Percentiles rank a stretch among this genome's conserved stretches.
Conservation (phyloP, 306 rosid species). For the Gleditsia sinensis region DNA sequence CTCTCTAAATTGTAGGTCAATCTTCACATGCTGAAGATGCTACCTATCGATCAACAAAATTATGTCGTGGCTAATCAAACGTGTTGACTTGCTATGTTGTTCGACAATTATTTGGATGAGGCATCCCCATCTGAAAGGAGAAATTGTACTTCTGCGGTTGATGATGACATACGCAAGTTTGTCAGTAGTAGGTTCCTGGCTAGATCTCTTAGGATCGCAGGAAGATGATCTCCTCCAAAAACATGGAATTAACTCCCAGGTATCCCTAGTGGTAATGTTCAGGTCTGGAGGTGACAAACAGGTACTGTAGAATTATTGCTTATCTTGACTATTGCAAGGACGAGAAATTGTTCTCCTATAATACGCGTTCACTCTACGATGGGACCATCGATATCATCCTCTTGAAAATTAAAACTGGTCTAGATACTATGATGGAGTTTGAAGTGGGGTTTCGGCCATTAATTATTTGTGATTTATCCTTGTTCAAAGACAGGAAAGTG, state of each 20-base stretch:
- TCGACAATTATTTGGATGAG: conserved; percentile 67
- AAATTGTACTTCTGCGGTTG: conserved; percentile 65
- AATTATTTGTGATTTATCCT: conserved; percentile 26
- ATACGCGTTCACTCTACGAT: conserved; percentile 15
- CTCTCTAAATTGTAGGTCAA: conserved; percentile 67
- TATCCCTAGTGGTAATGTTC: conserved; percentile 43
- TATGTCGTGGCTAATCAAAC: conserved; percentile 76
- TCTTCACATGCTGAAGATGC: conserved; percentile 71
- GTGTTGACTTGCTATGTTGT: conserved; percentile 82
- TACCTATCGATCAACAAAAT: conserved; percentile 62
- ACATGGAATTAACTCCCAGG: conserved; percentile 55
- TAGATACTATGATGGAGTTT: conserved; percentile 13
- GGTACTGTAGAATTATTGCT: background rate
- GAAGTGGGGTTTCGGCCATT: conserved; percentile 18
- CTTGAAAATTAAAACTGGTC: conserved; percentile 17
- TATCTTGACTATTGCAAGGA: background rate
- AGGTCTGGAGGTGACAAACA: conserved; percentile 18
- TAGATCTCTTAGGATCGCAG: conserved; percentile 79
- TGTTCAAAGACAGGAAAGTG: conserved; percentile 5
- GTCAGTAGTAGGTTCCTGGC: conserved; percentile 68
- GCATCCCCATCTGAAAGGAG: conserved; percentile 61
- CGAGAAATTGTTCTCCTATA: conserved; percentile 2
- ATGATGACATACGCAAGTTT: conserved; percentile 84
- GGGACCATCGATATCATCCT: conserved; percentile 15
- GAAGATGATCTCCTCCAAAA: conserved; percentile 94